Evolutionary conservation across 306 rosid genomes (phyloP), one percentile per base, ranked within the genome.

Genomic region (Gastrolobium villosum): DNA sequence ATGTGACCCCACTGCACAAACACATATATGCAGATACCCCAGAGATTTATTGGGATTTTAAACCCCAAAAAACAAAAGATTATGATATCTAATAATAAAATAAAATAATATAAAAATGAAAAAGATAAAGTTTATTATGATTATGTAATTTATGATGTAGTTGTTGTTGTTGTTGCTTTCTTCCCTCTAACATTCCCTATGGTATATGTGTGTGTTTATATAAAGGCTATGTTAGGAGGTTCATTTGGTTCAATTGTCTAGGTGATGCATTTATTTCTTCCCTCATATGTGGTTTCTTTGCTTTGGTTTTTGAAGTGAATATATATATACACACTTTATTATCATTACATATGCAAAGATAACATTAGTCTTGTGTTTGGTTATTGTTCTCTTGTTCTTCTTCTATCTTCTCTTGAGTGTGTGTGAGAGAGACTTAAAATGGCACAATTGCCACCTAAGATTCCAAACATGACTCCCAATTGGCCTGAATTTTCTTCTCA

Each of bases 391-490:
- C 11, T 66, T 5, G 44, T n/a, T 4, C 7, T 9, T 10, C 50
- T 10, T 45, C 13, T 9, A 41, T 11, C 5, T 10, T 3, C 64
- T 36, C 28, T 32, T 14, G 41, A 40, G 46, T 35, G 68, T 7
- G 55, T 56, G 3, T 71, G 15, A 1, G 7, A 10, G 64, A 39
- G 31, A 8, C 52, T 31, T 30, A 77, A 53, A 55, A 94, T 95
- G 99, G 97, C 96, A 39, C 96, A 95, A 77, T 88, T 93, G 70
- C 99, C 99, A 52, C 99, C 99, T 0, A 91, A 95, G 74, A 79
- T 91, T 85, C 99, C 99, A 40, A 93, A 85, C 88, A 79, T 85
- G 86, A 11, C 88, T 28, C 87, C 85, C 11, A 80, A 34, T 84
- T 91, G 96, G 98, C 79, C 87, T n/a, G 97, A 89, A 4, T 81